Evolutionary conservation across 805 yeast genomes (phyloP).

Genomic region (Lachancea cidri): DNA sequence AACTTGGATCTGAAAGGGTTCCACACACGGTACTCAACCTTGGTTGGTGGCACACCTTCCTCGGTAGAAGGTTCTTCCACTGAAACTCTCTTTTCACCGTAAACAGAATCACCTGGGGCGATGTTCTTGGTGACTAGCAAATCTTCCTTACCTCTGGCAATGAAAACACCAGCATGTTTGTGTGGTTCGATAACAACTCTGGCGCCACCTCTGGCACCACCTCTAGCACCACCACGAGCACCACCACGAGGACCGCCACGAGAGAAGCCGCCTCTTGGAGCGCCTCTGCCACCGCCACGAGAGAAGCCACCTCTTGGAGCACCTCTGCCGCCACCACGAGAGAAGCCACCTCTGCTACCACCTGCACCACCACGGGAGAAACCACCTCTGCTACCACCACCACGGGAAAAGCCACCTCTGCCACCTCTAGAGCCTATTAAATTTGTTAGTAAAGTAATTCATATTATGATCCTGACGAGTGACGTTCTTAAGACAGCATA

Average conservation of each 20-base stretch:
- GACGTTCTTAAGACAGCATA: neutral
- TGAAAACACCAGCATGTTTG: constrained; percentile 97
- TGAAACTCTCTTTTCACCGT: constrained; percentile 95
- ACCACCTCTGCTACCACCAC: constrained; percentile 46
- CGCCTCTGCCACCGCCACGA: constrained; percentile 51
- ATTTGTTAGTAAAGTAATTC: constrained; percentile 17
- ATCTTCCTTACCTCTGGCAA: constrained; percentile 99
- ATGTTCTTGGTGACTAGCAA: constrained; percentile 92
- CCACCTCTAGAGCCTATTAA: constrained; percentile 24
- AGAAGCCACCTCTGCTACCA: constrained; percentile 39
- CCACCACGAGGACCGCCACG: constrained; percentile 51
- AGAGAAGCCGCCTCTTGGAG: constrained; percentile 55
- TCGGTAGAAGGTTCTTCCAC: constrained; percentile 90
- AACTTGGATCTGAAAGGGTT: constrained; percentile 99
- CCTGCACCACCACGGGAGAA: constrained; percentile 41
- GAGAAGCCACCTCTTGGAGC: constrained; percentile 46
- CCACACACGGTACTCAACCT: constrained; percentile 99
- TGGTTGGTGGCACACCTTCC: constrained; percentile 85
- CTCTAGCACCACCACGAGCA: constrained; percentile 67
- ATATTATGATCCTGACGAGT: no score
- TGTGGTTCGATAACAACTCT: constrained; percentile 98
- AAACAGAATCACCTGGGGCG: constrained; percentile 98
- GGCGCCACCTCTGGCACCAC: constrained; percentile 88
- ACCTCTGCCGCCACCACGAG: constrained; percentile 43
- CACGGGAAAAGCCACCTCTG: constrained; percentile 46